A percentile compares a stretch with the other conserved stretches of the same genome.
Evolutionary conservation across 805 yeast genomes (phyloP).

Genomic region (Nakazawaea ernobii): DNA sequence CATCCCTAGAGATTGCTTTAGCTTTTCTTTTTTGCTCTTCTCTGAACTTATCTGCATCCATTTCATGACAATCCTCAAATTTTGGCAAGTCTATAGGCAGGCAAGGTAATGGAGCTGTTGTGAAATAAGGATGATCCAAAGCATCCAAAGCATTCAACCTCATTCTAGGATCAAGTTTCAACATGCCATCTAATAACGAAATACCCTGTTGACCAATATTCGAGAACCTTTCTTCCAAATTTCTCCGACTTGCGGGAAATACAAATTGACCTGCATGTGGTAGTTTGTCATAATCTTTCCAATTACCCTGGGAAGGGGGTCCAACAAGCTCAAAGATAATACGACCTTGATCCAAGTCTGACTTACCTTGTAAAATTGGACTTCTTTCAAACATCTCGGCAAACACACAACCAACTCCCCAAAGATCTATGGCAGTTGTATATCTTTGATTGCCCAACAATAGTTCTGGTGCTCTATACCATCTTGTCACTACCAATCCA

Average conservation of each 20-base stretch:
- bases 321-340: conserved; percentile 79
- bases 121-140: conserved; percentile 63
- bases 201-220: conserved; percentile 43
- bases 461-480: conserved; percentile 97
- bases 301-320: conserved; percentile 54
- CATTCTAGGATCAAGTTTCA: conserved; percentile 63
- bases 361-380: conserved; percentile 80
- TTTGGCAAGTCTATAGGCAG: conserved; percentile 48
- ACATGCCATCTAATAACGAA: conserved; percentile 51
- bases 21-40: conserved; percentile 23
- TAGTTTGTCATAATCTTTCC: conserved; percentile 57
- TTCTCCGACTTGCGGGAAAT: conserved; percentile 26
- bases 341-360: conserved; percentile 86
- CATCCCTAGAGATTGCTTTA: conserved; percentile 3
- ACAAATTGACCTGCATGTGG: conserved; percentile 46
- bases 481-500: conserved; percentile 82
- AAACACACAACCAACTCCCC: conserved; percentile 97
- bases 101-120: conserved; percentile 59
- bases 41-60: conserved; percentile 61
- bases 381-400: conserved; percentile 80
- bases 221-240: conserved; percentile 44
- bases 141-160: conserved; percentile 82
- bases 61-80: conserved; percentile 85
- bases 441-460: conserved; percentile 79
- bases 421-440: conserved; percentile 92